phyloP scores from a whole-genome alignment of 495 filamentous ascomycete species.

The Clavariopsis aquatica region DNA sequence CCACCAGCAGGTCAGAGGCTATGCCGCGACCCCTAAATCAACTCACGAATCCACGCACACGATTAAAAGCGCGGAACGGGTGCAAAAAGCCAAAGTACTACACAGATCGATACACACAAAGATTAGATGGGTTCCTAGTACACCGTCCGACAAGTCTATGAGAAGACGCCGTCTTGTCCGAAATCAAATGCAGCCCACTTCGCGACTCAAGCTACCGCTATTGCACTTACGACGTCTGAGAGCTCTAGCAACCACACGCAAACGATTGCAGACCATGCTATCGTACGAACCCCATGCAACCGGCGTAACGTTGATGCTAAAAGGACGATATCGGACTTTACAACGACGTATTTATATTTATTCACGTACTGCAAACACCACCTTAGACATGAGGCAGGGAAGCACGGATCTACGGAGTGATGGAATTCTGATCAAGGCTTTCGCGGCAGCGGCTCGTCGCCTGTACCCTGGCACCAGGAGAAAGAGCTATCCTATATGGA shows the following conservation, averaged over 20 bases:
- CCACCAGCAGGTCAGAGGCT: neutral
- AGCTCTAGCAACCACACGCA: neutral
- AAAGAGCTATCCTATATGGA: neutral
- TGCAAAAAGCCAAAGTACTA: neutral
- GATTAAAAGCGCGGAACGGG: neutral
- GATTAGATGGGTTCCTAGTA: too few relatives aligned
- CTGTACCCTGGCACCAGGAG: constrained; percentile 3
- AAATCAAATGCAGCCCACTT: neutral
- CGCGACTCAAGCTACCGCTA: neutral
- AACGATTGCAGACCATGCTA: neutral
- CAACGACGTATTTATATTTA: constrained; percentile 7
- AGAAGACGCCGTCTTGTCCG: too few relatives aligned
- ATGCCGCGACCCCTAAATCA: neutral
- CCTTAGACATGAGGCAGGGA: neutral
- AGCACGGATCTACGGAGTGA: neutral
- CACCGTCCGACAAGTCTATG: too few relatives aligned
- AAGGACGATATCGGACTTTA: constrained; percentile 14
- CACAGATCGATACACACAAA: too few relatives aligned
- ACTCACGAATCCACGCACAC: neutral
- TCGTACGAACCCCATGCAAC: neutral
- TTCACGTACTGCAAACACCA: neutral
- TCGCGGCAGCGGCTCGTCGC: constrained; percentile 17
- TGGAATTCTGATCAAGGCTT: neutral
- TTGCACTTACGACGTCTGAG: neutral
- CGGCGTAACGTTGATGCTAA: neutral